A percentile compares a stretch with the other conserved stretches of the same genome.
phyloP scores from a whole-genome alignment of 352 stramenopile genomes.

The Saprolegnia parasitica region DNA sequence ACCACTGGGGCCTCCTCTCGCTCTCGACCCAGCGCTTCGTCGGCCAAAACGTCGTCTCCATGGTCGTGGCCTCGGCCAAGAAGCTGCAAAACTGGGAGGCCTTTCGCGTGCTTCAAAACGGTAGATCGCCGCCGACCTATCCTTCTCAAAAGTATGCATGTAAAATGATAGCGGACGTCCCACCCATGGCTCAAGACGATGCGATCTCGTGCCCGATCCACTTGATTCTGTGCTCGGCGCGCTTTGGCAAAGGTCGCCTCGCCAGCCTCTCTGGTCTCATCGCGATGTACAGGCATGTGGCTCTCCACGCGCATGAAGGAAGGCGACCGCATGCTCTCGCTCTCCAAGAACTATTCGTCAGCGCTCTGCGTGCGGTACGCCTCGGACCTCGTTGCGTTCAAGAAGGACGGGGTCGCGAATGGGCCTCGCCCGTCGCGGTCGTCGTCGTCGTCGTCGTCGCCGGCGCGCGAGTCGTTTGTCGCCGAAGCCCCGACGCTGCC shows the following conservation, averaged over 20 bases:
- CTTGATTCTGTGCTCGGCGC: constrained; percentile 64
- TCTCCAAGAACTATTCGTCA: constrained; percentile 70
- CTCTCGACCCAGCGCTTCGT: constrained; percentile 56
- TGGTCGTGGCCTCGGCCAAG: constrained; percentile 50
- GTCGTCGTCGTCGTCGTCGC: constrained; percentile 1
- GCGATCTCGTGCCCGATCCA: constrained; percentile 39
- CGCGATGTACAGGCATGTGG: constrained; percentile 25
- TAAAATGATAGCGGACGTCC: constrained; percentile 6
- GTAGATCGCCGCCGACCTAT: neutral
- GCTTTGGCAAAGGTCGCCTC: constrained; percentile 83
- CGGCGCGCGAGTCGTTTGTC: neutral
- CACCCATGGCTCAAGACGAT: neutral
- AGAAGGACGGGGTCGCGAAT: neutral
- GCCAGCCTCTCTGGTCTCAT: constrained; percentile 30
- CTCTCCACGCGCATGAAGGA: constrained; percentile 22
- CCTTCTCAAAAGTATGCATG: neutral
- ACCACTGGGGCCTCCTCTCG: constrained; percentile 78
- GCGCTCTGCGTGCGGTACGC: constrained; percentile 62
- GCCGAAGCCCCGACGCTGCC: neutral
- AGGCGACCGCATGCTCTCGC: constrained; percentile 38
- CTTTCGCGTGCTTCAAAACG: constrained; percentile 53
- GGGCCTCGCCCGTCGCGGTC: neutral
- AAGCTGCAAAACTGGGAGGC: constrained; percentile 69
- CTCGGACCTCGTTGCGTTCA: constrained; percentile 56
- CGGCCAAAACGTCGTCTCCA: constrained; percentile 69